Percentiles rank a stretch among this genome's conserved stretches.
These are phyloP conservation scores for Iris macrosiphon DNA, from an alignment of 106 monocot species.

Conservation along the genomic window DNA sequence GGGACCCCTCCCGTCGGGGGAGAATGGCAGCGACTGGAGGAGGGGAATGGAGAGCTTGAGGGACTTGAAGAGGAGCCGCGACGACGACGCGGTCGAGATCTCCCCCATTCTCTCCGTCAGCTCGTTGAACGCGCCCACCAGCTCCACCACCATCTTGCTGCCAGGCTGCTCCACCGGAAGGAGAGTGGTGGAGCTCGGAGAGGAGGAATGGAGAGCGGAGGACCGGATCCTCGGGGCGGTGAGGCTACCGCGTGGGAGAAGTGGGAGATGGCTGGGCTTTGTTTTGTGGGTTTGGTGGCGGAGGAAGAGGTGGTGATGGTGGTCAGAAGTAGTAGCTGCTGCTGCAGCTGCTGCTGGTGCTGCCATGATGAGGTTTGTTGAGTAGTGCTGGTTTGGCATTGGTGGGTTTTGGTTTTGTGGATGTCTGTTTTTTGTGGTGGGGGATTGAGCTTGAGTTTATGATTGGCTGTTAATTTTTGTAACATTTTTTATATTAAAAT, in stretches of 20 bases:
- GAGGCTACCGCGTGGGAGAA: background rate
- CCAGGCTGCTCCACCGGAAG: slow-evolving; percentile 5
- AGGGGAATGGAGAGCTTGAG: slow-evolving; percentile 69
- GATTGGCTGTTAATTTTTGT: slow-evolving; percentile 1
- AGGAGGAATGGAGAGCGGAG: background rate
- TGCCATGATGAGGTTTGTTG: background rate
- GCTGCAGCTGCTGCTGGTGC: background rate
- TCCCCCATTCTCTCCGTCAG: slow-evolving; percentile 72
- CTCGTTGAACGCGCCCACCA: slow-evolving; percentile 75
- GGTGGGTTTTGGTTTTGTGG: background rate
- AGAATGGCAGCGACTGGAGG: slow-evolving; percentile 34
- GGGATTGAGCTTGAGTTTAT: no score
- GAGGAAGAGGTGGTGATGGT: background rate
- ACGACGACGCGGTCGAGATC: slow-evolving; percentile 44
- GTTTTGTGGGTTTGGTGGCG: background rate
- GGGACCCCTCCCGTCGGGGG: slow-evolving; percentile 31
- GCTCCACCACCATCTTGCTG: slow-evolving; percentile 47
- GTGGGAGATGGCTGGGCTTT: background rate
- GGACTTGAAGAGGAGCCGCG: slow-evolving; percentile 55
- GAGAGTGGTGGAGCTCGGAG: background rate
- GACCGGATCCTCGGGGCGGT: no score
- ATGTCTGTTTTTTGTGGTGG: background rate
- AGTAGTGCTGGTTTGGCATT: background rate
- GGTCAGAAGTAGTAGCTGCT: slow-evolving; percentile 1
- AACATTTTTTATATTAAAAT: no score